Conservation (phyloP, 2,329 filamentous ascomycete species). For the Atkinsonella hypoxylon region DNA sequence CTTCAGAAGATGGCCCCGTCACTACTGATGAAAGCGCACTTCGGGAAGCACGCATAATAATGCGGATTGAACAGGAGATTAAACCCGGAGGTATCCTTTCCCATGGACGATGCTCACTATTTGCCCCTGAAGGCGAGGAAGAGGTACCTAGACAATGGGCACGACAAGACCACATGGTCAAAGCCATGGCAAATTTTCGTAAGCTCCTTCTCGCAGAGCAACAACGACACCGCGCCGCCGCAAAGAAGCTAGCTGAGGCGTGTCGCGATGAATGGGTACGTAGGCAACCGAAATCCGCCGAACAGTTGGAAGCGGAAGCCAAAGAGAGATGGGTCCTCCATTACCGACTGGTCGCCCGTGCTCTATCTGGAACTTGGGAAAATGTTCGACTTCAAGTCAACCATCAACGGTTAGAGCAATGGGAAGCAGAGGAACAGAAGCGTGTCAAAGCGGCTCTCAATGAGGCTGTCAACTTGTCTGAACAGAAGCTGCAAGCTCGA, state of each 20-base stretch:
- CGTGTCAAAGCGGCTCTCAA: slow-evolving; percentile 58
- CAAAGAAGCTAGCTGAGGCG: slow-evolving; percentile 69
- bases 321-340: slow-evolving; percentile 51
- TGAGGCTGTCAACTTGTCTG: slow-evolving; percentile 60
- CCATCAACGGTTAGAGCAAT: slow-evolving; percentile 44
- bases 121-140: slow-evolving; percentile 57
- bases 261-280: slow-evolving; percentile 65
- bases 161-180: slow-evolving; percentile 75
- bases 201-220: slow-evolving; percentile 72
- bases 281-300: slow-evolving; percentile 61
- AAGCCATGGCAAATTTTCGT: slow-evolving; percentile 69
- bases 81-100: slow-evolving; percentile 67
- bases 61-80: slow-evolving; percentile 59
- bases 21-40: slow-evolving; percentile 51
- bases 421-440: slow-evolving; percentile 53
- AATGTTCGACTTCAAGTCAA: slow-evolving; percentile 52
- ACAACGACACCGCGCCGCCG: slow-evolving; percentile 59
- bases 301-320: slow-evolving; percentile 74
- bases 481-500: slow-evolving; percentile 55
- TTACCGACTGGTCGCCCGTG: slow-evolving; percentile 60
- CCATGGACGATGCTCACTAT: slow-evolving; percentile 55
- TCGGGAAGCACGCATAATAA: slow-evolving; percentile 57
- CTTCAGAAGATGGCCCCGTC: slow-evolving; percentile 41
- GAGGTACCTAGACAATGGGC: slow-evolving; percentile 71
- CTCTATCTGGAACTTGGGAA: slow-evolving; percentile 47